Percentiles rank a stretch among this genome's conserved stretches.
These are phyloP conservation scores for Sequoiadendron giganteum DNA, from an alignment of 75 land plant species.

Conservation along the genomic window DNA sequence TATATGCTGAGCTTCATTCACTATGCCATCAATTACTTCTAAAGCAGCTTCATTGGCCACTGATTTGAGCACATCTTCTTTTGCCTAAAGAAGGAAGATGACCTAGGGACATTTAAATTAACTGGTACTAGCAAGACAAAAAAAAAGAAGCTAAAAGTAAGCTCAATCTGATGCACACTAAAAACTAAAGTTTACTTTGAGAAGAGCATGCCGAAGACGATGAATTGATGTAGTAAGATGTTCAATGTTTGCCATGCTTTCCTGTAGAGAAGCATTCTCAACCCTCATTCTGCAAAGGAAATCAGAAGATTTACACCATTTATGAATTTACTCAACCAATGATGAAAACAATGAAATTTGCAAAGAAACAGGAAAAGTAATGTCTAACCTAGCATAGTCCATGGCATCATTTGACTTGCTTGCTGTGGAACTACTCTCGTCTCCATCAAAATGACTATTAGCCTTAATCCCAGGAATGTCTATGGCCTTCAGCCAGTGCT, in stretches of 20 bases:
- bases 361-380: not conserved
- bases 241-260: conserved; percentile 77
- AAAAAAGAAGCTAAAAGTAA: not conserved
- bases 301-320: not conserved
- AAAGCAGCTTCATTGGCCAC: conserved; percentile 16
- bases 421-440: conserved; percentile 11
- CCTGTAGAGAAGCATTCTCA: conserved; percentile 88
- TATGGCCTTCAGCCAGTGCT: conserved; percentile 50
- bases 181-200: conserved; percentile 34
- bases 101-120: not conserved
- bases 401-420: conserved; percentile 35
- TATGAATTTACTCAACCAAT: not conserved
- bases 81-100: conserved; percentile 22
- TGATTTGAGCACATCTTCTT: conserved; percentile 26
- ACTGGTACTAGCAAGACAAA: not conserved
- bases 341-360: not conserved
- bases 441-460: conserved; percentile 17
- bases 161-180: not conserved
- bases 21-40: conserved; percentile 51
- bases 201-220: conserved; percentile 64
- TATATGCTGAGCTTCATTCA: conserved; percentile 59
- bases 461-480: conserved; percentile 32
- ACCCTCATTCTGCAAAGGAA: conserved; percentile 59
- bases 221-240: conserved; percentile 67
- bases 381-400: conserved; percentile 64